phyloP scores from a whole-genome alignment of 2,329 filamentous ascomycete genomes.

The Aspergillus sp. region DNA sequence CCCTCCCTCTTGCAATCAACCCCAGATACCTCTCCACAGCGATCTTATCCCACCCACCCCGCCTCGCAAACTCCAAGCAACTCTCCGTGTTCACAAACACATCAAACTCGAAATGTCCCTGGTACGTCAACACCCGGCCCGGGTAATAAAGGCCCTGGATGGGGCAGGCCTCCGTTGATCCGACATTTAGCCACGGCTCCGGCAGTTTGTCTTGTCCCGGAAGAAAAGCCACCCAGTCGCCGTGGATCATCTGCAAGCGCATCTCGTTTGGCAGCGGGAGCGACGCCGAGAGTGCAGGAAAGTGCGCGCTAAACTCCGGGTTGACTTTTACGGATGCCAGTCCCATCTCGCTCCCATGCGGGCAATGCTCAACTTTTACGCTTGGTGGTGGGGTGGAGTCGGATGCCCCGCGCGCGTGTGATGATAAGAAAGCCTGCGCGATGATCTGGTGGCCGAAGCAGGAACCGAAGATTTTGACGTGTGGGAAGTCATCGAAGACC shows the following conservation, averaged over 20 bases:
- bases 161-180: conserved; percentile 18
- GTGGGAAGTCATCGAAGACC: conserved; percentile 26
- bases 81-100: conserved; percentile 20
- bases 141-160: conserved; percentile 25
- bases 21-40: conserved; percentile 17
- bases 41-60: conserved; percentile 21
- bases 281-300: not conserved
- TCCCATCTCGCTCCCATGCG: conserved; percentile 30
- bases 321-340: conserved; percentile 27
- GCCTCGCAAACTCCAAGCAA: conserved; percentile 21
- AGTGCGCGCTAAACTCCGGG: conserved; percentile 11
- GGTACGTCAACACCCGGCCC: conserved; percentile 22
- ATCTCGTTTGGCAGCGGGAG: conserved; percentile 10
- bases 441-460: conserved; percentile 37
- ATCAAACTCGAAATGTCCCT: conserved; percentile 30
- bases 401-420: not conserved
- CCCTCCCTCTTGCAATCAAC: conserved; percentile 21
- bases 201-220: conserved; percentile 9
- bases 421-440: conserved; percentile 15
- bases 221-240: conserved; percentile 26
- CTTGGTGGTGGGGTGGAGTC: not conserved
- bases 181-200: conserved; percentile 22
- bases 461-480: conserved; percentile 34
- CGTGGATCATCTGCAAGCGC: conserved; percentile 35
- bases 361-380: conserved; percentile 22